Evolutionary conservation across 345 rosid species (phyloP).

Genomic region (Pugionium cornutum): DNA sequence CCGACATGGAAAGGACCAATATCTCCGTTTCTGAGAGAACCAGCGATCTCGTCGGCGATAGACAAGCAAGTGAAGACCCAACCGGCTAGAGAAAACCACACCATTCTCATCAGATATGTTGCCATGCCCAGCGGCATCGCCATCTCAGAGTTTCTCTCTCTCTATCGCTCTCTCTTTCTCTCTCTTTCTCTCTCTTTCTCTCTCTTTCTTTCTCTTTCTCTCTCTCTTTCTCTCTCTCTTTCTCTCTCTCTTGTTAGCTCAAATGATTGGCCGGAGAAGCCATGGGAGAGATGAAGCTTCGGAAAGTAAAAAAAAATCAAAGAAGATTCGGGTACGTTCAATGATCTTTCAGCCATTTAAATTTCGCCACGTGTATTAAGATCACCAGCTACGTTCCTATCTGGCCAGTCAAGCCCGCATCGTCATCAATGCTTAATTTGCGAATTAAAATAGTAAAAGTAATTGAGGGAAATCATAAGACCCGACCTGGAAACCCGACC

Average conservation of each 20-base stretch:
- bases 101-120: constrained; percentile 63
- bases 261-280: constrained; percentile 27
- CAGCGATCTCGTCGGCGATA: constrained; percentile 85
- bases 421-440: constrained; percentile 14
- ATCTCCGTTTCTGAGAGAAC: constrained; percentile 74
- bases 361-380: constrained; percentile 18
- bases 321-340: background rate
- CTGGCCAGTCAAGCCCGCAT: constrained; percentile 19
- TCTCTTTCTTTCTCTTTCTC: constrained; percentile 3
- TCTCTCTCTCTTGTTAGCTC: constrained; percentile 1
- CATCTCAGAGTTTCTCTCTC: constrained; percentile 41
- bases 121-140: constrained; percentile 63
- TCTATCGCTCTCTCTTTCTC: background rate
- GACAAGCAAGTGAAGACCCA: constrained; percentile 79
- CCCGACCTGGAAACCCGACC: constrained; percentile 36
- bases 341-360: constrained; percentile 14
- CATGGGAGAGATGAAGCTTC: constrained; percentile 12
- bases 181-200: constrained; percentile 1
- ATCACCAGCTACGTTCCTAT: constrained; percentile 14
- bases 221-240: constrained; percentile 1
- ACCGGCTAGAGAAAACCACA: constrained; percentile 65
- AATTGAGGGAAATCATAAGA: background rate
- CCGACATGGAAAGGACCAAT: constrained; percentile 87
- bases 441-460: background rate
- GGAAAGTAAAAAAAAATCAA: background rate